Conservation (phyloP, 257 asterid genomes). For the Apocynum venetum region DNA sequence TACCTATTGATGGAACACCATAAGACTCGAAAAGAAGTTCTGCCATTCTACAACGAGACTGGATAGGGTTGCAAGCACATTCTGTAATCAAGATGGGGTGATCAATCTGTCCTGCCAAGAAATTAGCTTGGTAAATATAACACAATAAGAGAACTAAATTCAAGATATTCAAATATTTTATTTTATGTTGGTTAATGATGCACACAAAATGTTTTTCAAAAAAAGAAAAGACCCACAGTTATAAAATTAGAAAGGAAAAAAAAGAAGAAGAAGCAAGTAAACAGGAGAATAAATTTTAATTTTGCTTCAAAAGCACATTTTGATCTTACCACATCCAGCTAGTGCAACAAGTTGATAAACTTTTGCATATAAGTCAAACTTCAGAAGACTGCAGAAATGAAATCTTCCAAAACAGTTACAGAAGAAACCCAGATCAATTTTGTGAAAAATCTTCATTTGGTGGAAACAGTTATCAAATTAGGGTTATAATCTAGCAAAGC, state of each 20-base stretch:
- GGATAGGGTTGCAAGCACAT: conserved; percentile 92
- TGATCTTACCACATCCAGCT: not conserved
- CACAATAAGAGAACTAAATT: not conserved
- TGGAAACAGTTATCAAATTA: not conserved
- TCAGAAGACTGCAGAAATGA: not conserved
- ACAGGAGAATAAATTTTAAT: not conserved
- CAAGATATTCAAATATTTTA: not conserved
- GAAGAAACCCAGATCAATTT: not conserved
- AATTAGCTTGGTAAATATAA: conserved; percentile 25
- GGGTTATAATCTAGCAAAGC: not conserved
- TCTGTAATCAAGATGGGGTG: conserved; percentile 96
- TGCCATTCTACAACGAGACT: conserved; percentile 95
- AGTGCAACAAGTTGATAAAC: not conserved
- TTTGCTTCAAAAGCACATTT: not conserved
- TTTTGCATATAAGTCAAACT: not conserved
- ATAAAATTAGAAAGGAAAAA: not conserved
- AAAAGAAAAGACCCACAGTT: not conserved
- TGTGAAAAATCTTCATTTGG: not conserved
- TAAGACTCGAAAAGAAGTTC: conserved; percentile 96
- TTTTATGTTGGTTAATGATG: not conserved
- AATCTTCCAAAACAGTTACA: not conserved
- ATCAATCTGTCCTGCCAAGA: conserved; percentile 67
- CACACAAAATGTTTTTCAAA: not conserved
- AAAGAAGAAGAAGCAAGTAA: too few species aligned
- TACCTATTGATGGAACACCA: conserved; percentile 97